Conservation (phyloP, 129 eudicot species). For the Tanacetum coccineum region DNA sequence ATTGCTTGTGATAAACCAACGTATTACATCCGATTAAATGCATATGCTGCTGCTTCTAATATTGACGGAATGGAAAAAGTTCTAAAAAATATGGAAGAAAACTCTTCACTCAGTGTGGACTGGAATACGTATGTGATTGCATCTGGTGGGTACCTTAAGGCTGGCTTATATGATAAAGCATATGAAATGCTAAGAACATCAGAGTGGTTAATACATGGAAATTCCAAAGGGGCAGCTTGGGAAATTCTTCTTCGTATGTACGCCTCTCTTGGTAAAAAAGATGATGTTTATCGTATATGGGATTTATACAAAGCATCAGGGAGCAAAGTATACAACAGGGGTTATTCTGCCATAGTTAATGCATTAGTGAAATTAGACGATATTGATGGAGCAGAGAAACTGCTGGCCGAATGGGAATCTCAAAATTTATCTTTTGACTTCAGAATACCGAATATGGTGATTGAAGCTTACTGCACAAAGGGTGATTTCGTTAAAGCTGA, state of each 20-base stretch:
- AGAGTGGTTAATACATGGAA: slow-evolving; percentile 24
- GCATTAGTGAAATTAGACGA: slow-evolving; percentile 59
- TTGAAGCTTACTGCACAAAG: slow-evolving; percentile 36
- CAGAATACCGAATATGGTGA: slow-evolving; percentile 44
- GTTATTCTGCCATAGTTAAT: slow-evolving; percentile 41
- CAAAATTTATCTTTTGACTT: slow-evolving; percentile 41
- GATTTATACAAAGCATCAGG: slow-evolving; percentile 34
- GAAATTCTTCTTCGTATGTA: slow-evolving; percentile 35
- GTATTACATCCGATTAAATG: slow-evolving; percentile 30
- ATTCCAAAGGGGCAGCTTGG: slow-evolving; percentile 23
- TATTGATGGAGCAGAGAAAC: slow-evolving; percentile 51
- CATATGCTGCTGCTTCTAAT: slow-evolving; percentile 29
- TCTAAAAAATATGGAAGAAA: slow-evolving; percentile 34
- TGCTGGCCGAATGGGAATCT: slow-evolving; percentile 57
- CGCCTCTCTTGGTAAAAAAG: slow-evolving; percentile 42
- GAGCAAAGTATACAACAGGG: slow-evolving; percentile 40
- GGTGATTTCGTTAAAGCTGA: slow-evolving; percentile 56
- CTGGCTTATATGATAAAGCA: slow-evolving; percentile 20
- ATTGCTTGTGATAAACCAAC: slow-evolving; percentile 29
- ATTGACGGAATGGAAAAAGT: slow-evolving; percentile 19
- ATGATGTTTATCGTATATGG: slow-evolving; percentile 56
- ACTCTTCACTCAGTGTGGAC: slow-evolving; percentile 12
- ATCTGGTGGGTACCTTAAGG: slow-evolving; percentile 21
- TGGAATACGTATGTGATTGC: slow-evolving; percentile 27
- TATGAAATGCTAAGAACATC: slow-evolving; percentile 28